Evolutionary conservation across 495 filamentous ascomycete genomes (phyloP), one percentile per base, ranked within the genome.

Genomic region (Xylaria scruposa): DNA sequence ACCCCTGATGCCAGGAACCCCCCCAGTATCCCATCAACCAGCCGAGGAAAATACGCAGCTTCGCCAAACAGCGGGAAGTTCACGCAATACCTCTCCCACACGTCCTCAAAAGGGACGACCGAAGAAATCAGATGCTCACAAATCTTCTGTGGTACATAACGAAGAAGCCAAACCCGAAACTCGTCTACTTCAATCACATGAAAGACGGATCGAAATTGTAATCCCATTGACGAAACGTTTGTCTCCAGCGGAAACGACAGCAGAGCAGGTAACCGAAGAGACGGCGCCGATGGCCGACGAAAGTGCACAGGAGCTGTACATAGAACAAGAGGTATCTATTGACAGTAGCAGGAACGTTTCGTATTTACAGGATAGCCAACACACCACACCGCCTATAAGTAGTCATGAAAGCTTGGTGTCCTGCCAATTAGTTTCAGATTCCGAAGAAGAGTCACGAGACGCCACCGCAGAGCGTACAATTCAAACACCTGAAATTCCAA

Each of bases 191-290:
- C 13, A 60, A 67, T 19, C 33, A 38, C 15, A 64, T 53, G 49
- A 67, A 60, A 60, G 53, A 31, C 56, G 70, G 13, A 71, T 71
- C 31, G 70, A 71, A 51, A 54, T 71, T 21, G 21, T 72, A 21
- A 68, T 67, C 17, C 70, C 70, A 31, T 68, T 68, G 44, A 61
- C 42, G 54, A 68, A 56, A 46, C 12, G 21, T 26, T 38, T 62
- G n/a, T 46, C 24, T 7, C 24, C 64, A 67, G 5, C 40, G 24
- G 51, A 67, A 51, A 60, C 6, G 1, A 36, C 12, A 6, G 31
- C 4, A 15, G 19, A 42, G 40, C 53, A 68, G 60, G 31, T 4
- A 0, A 13, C 33, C 5, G 17, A 60, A 51, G 51, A 49, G 8
- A n/a, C 40, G 12, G 4, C 15, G 10, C 47, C n/a, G 17, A 13